Evolutionary conservation across 371 early-diverging fungal genomes (phyloP), one percentile per base, ranked within the genome.

Genomic region (Mucor racemosus): DNA sequence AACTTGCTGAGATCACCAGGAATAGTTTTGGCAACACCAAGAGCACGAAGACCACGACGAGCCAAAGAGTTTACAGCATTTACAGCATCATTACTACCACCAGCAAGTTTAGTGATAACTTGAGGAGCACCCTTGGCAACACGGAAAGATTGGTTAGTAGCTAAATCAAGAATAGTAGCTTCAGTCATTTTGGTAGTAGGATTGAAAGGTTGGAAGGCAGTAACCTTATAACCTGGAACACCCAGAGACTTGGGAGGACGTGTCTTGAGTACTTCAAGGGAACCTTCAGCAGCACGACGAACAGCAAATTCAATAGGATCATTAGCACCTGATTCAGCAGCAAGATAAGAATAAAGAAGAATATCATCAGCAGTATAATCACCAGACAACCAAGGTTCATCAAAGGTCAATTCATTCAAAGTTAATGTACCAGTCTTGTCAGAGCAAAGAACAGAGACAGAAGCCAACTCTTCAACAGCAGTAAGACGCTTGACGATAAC

Each of bases 381-480:
- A 34, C 84, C 79, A 65, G 86, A 76, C n/a, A 93, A 86, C 81
- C 85, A 95, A 6, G 95, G 95, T 58, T 90, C 88, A 66, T 77
- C 89, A 79, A 95, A 91, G 17, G 93, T 88, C 67, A 97, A 87
- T 84, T 94, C 90, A 88, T 94, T 94, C 66, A 89, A 80, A 14
- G 97, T 98, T 62, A 98, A 83, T 14, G 98, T 98, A 63, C 98
- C 98, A 6, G 98, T 98, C 84, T 92, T 97, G 84, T 97, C 98
- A 2, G 95, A 93, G 80, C 96, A 97, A 54, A 97, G 91, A 19
- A 95, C 90, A 26, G 93, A 92, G 41, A 95, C 94, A 8, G 96
- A 95, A 0, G 97, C 96, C 76, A 97, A 82, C 67, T 95, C 95
- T 78, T 98, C 98, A 31, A 97, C 94, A 42, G 95, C 95, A 15